These are phyloP conservation scores for Leucocoprinus leucothites DNA, from an alignment of 768 basidiomycete species.

Conservation along the genomic window DNA sequence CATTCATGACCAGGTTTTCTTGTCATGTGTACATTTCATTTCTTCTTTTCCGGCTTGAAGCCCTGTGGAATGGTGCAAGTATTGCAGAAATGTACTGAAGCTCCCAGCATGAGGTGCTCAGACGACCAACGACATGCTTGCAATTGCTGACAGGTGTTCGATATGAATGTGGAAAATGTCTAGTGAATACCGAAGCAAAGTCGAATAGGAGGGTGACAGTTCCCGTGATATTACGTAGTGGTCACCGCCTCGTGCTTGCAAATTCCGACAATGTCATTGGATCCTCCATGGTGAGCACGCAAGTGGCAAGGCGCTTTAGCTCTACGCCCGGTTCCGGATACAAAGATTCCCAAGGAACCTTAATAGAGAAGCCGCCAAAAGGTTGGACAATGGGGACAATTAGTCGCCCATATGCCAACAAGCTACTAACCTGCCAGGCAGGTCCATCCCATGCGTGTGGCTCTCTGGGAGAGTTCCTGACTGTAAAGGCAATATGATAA, in stretches of 20 bases:
- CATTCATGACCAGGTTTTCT: too few relatives aligned
- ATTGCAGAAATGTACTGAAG: too few relatives aligned
- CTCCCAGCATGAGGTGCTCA: too few relatives aligned
- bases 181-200: not conserved
- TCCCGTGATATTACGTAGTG: slow-evolving; percentile 5
- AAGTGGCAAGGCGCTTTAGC: not conserved
- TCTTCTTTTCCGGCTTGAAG: too few relatives aligned
- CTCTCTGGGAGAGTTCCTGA: not conserved
- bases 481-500: slow-evolving; percentile 13
- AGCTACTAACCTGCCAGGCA: not conserved
- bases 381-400: not conserved
- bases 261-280: slow-evolving; percentile 3
- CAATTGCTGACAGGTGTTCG: not conserved
- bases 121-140: too few relatives aligned
- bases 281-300: not conserved
- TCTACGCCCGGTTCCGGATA: slow-evolving; percentile 2
- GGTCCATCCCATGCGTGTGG: not conserved
- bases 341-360: slow-evolving; percentile 8
- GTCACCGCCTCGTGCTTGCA: not conserved
- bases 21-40: too few relatives aligned
- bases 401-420: not conserved
- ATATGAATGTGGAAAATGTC: slow-evolving; percentile 3
- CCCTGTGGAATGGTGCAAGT: too few relatives aligned
- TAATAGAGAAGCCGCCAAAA: not conserved
- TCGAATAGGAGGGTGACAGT: not conserved